Base-by-base conservation (phyloP, 2,329 filamentous ascomycete species). In the Alternaria rosae region DNA sequence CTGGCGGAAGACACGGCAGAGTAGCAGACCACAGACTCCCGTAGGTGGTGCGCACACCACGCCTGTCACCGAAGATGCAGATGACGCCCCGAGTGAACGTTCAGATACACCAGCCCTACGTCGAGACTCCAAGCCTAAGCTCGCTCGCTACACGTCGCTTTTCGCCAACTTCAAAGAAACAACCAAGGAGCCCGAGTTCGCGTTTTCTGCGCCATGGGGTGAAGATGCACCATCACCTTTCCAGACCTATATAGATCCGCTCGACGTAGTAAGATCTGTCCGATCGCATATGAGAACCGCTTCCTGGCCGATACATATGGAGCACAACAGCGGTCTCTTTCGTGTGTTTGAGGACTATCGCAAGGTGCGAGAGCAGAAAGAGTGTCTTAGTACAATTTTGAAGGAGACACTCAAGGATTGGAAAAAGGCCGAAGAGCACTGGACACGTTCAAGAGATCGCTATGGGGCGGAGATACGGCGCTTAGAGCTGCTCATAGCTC, bases 391-490 rank as follows among this genome's bases (percentile, higher is more conserved):
- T 23, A 48, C 52, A 5, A 66, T 71, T 23, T 44, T 81, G 9
- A 63, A 74, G 13, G 66, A 78, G 4, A 75, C 74, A 15, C 51
- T 70, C 0, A 64, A 73, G 1, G 64, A 68, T 2, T 70, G 72
- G 38, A 70, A 76, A 30, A 66, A 65, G 15, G 69, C 74, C 8
- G 73, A 80, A 57, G 68, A 73, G 12, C 60, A 63, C 6, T 82
- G 77, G 78, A 45, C 67, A 3, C 61, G 74, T 9, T 72, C 76
- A 54, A 76, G 78, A 59, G 67, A 69, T 42, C 69, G 72, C 15
- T 82, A 80, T 64, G 74, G 78, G 41, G 75, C 75, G 4, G 81
- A 83, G 61, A 78, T 83, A 54, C 81, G 78, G 59, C 78, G 81
- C 15, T 73, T 84, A 13, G 82, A 83, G 65, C 61, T 83, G 4